phyloP scores from a whole-genome alignment of 176 grass and related monocot species.

The Typha latifolia region DNA sequence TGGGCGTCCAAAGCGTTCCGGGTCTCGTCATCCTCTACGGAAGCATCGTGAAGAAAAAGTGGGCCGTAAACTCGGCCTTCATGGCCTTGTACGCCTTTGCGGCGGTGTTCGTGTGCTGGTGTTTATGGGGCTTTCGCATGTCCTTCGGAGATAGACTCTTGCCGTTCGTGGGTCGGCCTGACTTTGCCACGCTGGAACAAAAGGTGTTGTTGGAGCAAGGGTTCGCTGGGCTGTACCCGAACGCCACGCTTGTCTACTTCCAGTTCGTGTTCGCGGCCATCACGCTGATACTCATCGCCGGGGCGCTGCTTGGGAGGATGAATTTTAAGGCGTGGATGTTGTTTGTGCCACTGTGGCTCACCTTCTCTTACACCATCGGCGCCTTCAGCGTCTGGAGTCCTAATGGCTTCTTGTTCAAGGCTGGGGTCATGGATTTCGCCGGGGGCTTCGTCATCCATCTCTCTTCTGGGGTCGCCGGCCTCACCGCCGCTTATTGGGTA shows the following conservation, averaged over 20 bases:
- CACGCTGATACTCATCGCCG: constrained; percentile 66
- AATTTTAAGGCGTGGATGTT: constrained; percentile 69
- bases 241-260: constrained; percentile 70
- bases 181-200: constrained; percentile 32
- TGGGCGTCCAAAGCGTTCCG: constrained; percentile 58
- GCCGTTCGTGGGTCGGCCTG: constrained; percentile 45
- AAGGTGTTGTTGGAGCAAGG: constrained; percentile 42
- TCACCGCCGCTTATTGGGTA: constrained; percentile 68
- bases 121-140: constrained; percentile 63
- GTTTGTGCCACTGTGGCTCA: constrained; percentile 76
- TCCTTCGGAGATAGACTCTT: constrained; percentile 61
- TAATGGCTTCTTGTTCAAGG: constrained; percentile 67
- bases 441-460: constrained; percentile 76
- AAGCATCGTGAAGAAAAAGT: constrained; percentile 81
- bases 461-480: constrained; percentile 56
- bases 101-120: constrained; percentile 51
- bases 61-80: constrained; percentile 78
- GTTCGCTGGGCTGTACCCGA: constrained; percentile 57
- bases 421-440: constrained; percentile 71
- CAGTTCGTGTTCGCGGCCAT: constrained; percentile 86
- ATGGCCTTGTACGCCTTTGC: constrained; percentile 92
- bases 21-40: constrained; percentile 68
- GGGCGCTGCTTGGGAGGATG: constrained; percentile 63
- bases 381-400: constrained; percentile 88
- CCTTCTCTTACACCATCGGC: constrained; percentile 70